Base-by-base conservation (phyloP, 108 stramenopile species). In the Pinguiococcus pyrenoidosus region DNA sequence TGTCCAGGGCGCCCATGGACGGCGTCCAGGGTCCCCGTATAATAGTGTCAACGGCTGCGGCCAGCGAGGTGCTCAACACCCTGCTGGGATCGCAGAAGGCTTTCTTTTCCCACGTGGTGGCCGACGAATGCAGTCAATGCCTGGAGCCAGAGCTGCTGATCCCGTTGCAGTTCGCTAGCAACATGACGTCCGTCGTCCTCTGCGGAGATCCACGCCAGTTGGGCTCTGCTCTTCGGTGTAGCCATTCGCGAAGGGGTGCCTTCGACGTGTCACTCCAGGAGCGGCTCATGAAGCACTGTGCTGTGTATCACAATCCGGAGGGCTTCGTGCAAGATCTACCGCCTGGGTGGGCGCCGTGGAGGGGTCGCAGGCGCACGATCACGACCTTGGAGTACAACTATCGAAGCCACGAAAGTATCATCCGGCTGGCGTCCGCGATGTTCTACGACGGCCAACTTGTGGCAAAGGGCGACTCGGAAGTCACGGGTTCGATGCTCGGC, bases 151-250 rank as follows among this genome's bases (percentile, higher is more conserved):
- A 64, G 29, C 21, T 21, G 12, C 46, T 64, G 5, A 44, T 64
- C 13, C 54, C 62, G 1, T 2, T 54, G 9, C 4, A 32, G 1
- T 13, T 29, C 6, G 28, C 22, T 8, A 38, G 54, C 4, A 34
- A 13, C 4, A 18, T 3, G 22, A 49, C 46, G 16, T 30, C 17
- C 3, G 41, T 56, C 16, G 58, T 78, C 37, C 46, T 82, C 38
- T 77, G 77, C 6, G 77, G 81, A 1, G 81, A 82, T 66, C 81
- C 81, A 8, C 51, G 63, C 32, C 81, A 79, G 46, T 41, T 82
- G 3, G 81, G 81, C 20, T 77, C 81, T 13, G 58, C 74, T 35
- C 57, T 76, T 23, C 73, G 58, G 12, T 75, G 66, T 10, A 59
- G 66, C 27, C 35, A 76, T 2, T 62, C 60, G 14, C 46, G 63